Evolutionary conservation across 2,329 filamentous ascomycete genomes (phyloP), one percentile per base, ranked within the genome.

Genomic region (Xylaria polymorpha): DNA sequence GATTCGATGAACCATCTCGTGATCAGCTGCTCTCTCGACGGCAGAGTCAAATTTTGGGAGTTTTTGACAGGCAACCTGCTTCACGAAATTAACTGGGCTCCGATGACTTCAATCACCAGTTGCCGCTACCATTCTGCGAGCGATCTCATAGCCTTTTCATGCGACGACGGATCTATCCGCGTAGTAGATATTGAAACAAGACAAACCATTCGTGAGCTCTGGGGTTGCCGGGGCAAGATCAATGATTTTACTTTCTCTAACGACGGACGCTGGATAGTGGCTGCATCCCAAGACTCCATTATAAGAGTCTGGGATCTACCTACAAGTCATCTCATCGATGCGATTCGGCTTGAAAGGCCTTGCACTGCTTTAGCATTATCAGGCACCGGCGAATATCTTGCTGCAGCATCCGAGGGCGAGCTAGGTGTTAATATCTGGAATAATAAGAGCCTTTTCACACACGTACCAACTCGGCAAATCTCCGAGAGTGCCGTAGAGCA

Each of bases 21-120:
- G 59, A 89, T 98, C 51, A 97, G 94, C 69, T 97, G 94, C 78
- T 92, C 93, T 1, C 82, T 94, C 15, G 96, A 99, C 79, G 96
- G 96, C 39, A 97, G 92, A 80, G 87, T 98, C 75, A 98, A 98
- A 83, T 98, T 99, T 79, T 99, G 97, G 97, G 93, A 97, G 73
- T 97, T 99, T 72, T 81, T 90, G n/a, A 93, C 92, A 0, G 96
- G 95, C 8, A 87, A 89, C 53, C 85, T 98, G 2, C 78, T 92
- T 12, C 88, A 95, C 71, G 90, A 98, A 77, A 89, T 98, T 61
- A 90, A 94, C 79, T 97, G 94, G 92, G 88, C 91, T 53, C 88
- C 88, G 3, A 93, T 92, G 86, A 90, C 90, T 4, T 87, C 90
- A 55, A 90, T 97, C 61, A 92, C 89, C 0, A 90, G 88, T 18